A percentile compares a stretch with the other conserved stretches of the same genome.
These are phyloP conservation scores for Piromyces sp. DNA, from an alignment of 192 early-diverging fungal genomes.

Conservation along the genomic window DNA sequence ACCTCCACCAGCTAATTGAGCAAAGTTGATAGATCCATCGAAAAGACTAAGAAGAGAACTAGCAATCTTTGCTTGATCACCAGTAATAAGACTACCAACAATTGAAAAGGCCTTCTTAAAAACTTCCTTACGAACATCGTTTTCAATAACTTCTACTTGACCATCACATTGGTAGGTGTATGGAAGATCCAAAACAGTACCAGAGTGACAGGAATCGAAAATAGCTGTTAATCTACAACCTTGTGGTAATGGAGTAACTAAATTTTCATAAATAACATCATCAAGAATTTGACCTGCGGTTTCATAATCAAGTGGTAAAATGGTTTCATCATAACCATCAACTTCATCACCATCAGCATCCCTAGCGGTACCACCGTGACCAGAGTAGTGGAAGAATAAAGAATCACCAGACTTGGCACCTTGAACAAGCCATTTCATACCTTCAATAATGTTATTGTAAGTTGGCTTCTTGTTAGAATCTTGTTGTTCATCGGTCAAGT, in stretches of 20 bases:
- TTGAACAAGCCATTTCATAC: constrained; percentile 28
- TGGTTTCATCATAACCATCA: constrained; percentile 46
- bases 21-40: constrained; percentile 10
- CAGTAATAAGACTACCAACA: neutral
- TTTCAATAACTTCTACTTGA: constrained; percentile 10
- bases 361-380: constrained; percentile 19
- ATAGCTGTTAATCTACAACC: constrained; percentile 60
- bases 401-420: constrained; percentile 24
- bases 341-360: constrained; percentile 17
- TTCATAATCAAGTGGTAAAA: constrained; percentile 19
- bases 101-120: neutral
- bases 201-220: constrained; percentile 74
- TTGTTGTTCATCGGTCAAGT: constrained; percentile 20
- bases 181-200: constrained; percentile 40
- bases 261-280: constrained; percentile 20
- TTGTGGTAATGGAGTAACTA: constrained; percentile 22
- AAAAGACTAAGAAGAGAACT: neutral
- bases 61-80: neutral
- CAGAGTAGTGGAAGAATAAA: constrained; percentile 8
- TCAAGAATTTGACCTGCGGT: constrained; percentile 22
- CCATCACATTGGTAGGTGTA: constrained; percentile 31
- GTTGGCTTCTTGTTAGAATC: constrained; percentile 20
- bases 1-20: neutral
- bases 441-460: constrained; percentile 21
- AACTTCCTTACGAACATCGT: neutral